phyloP scores from a whole-genome alignment of 352 stramenopile species.

The Ophiocytium majus region DNA sequence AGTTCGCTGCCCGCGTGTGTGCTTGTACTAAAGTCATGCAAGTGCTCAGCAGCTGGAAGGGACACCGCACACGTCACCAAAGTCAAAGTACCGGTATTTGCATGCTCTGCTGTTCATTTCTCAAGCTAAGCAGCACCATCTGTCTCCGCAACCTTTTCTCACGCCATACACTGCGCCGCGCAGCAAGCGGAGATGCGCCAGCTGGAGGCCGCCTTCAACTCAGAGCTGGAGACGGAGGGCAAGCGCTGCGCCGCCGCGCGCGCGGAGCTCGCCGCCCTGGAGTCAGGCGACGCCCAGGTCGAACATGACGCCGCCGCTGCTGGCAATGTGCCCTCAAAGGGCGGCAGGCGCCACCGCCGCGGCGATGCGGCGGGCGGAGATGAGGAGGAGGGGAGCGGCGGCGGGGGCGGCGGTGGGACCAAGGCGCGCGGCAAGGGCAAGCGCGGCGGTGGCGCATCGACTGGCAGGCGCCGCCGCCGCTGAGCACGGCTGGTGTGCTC shows the following conservation, averaged over 20 bases:
- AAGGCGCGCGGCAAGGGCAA: background rate
- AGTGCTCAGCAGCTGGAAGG: too few relatives aligned
- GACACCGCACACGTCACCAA: too few relatives aligned
- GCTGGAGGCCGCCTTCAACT: background rate
- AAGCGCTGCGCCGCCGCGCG: background rate
- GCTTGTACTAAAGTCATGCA: too few relatives aligned
- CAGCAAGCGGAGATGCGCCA: slow-evolving; percentile 8
- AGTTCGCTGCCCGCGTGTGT: too few relatives aligned
- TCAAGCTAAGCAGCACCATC: too few relatives aligned
- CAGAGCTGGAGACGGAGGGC: background rate
- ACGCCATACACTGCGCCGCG: background rate
- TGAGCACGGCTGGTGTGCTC: background rate
- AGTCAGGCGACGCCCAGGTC: too few relatives aligned
- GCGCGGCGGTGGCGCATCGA: too few relatives aligned
- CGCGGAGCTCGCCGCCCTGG: background rate
- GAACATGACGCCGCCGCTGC: background rate
- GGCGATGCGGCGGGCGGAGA: too few relatives aligned
- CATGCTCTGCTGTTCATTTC: too few relatives aligned
- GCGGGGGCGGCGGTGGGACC: too few relatives aligned
- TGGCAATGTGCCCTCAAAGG: background rate
- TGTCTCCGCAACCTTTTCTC: background rate
- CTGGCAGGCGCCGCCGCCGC: background rate
- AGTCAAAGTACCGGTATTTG: background rate
- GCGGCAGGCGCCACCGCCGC: too few relatives aligned
- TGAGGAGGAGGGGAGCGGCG: too few relatives aligned